Conservation (phyloP, 495 filamentous ascomycete species). For the Penicillium flavigenum region DNA sequence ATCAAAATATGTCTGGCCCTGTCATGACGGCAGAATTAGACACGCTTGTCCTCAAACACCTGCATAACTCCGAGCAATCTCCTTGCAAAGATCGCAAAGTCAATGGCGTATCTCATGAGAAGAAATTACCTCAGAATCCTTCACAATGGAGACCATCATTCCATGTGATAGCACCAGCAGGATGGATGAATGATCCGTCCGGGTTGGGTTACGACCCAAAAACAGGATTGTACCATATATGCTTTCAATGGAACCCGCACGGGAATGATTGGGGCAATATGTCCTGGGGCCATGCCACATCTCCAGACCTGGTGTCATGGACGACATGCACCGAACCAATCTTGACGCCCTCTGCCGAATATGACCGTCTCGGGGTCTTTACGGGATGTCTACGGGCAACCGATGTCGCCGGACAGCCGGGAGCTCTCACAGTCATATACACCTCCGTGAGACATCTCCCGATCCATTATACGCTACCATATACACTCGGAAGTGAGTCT, state of each 20-base stretch:
- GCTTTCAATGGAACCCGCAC: constrained; percentile 50
- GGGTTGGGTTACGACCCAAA: constrained; percentile 54
- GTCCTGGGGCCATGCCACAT: constrained; percentile 46
- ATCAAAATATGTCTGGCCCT: neutral
- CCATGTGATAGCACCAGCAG: constrained; percentile 53
- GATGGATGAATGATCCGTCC: constrained; percentile 61
- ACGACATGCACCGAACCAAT: constrained; percentile 33
- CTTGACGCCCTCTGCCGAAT: constrained; percentile 39
- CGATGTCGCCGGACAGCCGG: constrained; percentile 41
- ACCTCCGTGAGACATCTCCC: constrained; percentile 53
- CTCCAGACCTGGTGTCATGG: constrained; percentile 46
- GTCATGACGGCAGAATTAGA: neutral
- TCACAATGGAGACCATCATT: constrained; percentile 47
- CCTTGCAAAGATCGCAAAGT: neutral
- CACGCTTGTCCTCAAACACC: neutral
- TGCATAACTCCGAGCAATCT: neutral
- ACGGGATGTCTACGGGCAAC: constrained; percentile 50
- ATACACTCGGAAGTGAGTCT: constrained; percentile 49
- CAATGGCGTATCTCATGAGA: neutral
- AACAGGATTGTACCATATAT: constrained; percentile 41
- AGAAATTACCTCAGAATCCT: neutral
- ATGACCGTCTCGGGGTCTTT: constrained; percentile 54
- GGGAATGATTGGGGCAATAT: constrained; percentile 49
- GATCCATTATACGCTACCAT: constrained; percentile 48
- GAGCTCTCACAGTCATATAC: constrained; percentile 49